phyloP scores from a whole-genome alignment of 2,329 filamentous ascomycete species.

The Lachnellula cervina region DNA sequence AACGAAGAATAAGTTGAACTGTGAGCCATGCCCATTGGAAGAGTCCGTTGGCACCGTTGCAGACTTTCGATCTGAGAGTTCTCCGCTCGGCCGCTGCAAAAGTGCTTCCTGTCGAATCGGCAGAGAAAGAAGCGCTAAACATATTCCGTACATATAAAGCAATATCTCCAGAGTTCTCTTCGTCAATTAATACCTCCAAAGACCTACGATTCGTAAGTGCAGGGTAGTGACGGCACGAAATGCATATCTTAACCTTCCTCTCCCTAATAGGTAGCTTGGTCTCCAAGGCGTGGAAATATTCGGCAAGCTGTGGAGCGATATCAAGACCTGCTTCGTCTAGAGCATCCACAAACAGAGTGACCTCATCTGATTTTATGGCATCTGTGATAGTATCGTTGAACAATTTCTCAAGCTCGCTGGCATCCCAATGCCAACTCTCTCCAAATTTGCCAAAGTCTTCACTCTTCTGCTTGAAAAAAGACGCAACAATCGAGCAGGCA shows the following conservation, averaged over 20 bases:
- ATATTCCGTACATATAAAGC: slow-evolving; percentile 23
- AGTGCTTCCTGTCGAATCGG: background rate
- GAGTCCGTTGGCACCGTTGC: slow-evolving; percentile 22
- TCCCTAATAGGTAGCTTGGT: background rate
- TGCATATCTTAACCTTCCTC: slow-evolving; percentile 10
- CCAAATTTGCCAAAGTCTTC: slow-evolving; percentile 2
- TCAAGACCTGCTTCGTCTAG: slow-evolving; percentile 21
- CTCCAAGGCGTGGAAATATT: slow-evolving; percentile 3
- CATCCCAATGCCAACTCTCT: slow-evolving; percentile 12
- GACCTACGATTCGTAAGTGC: slow-evolving; percentile 1
- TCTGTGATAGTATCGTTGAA: slow-evolving; percentile 1
- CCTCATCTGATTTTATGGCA: background rate
- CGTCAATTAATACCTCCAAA: slow-evolving; percentile 27
- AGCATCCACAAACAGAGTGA: slow-evolving; percentile 23
- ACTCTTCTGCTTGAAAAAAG: background rate
- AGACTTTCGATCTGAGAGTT: background rate
- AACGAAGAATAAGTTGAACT: slow-evolving; percentile 1
- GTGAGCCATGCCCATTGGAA: slow-evolving; percentile 38
- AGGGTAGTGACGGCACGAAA: slow-evolving; percentile 17
- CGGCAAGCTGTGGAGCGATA: background rate
- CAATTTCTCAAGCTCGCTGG: slow-evolving; percentile 4
- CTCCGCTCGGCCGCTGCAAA: too few species aligned
- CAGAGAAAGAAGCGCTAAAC: slow-evolving; percentile 8
- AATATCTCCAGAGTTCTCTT: slow-evolving; percentile 32
- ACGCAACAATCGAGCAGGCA: background rate